A percentile compares a stretch with the other conserved stretches of the same genome.
phyloP scores from a whole-genome alignment of 1,284 basidiomycete genomes.

The Sparassis latifolia region DNA sequence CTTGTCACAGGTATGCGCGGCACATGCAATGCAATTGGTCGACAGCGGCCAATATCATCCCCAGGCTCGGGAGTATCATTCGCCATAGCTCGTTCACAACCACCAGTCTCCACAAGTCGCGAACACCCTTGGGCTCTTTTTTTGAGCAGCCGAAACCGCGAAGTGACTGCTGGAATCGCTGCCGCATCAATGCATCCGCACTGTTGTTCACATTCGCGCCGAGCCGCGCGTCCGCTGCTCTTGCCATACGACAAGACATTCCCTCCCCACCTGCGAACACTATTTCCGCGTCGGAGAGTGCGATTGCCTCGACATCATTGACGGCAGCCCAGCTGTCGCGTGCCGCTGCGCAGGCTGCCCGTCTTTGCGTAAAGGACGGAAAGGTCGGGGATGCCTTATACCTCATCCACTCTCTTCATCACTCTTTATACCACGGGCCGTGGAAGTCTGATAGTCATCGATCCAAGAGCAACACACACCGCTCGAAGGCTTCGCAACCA shows the following conservation, averaged over 20 bases:
- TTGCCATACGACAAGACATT: not conserved
- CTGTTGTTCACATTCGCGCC: not conserved
- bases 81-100: not conserved
- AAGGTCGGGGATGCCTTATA: slow-evolving; percentile 45
- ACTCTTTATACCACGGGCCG: slow-evolving; percentile 26
- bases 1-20: slow-evolving; percentile 38
- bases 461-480: slow-evolving; percentile 2
- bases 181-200: not conserved
- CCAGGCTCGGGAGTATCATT: slow-evolving; percentile 1
- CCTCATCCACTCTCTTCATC: slow-evolving; percentile 51
- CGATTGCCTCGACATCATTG: slow-evolving; percentile 13
- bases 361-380: slow-evolving; percentile 36
- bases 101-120: not conserved
- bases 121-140: not conserved
- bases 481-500: slow-evolving; percentile 2
- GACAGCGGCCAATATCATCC: slow-evolving; percentile 31
- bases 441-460: not conserved
- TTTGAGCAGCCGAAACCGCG: not conserved
- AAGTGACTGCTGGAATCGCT: not conserved
- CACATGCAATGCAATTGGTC: slow-evolving; percentile 61
- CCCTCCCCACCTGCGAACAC: not conserved
- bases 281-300: not conserved
- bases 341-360: slow-evolving; percentile 47
- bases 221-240: not conserved
- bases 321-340: slow-evolving; percentile 41